Evolutionary conservation across 2,329 filamentous ascomycete genomes (phyloP).

Genomic region (Clonostachys rosea): DNA sequence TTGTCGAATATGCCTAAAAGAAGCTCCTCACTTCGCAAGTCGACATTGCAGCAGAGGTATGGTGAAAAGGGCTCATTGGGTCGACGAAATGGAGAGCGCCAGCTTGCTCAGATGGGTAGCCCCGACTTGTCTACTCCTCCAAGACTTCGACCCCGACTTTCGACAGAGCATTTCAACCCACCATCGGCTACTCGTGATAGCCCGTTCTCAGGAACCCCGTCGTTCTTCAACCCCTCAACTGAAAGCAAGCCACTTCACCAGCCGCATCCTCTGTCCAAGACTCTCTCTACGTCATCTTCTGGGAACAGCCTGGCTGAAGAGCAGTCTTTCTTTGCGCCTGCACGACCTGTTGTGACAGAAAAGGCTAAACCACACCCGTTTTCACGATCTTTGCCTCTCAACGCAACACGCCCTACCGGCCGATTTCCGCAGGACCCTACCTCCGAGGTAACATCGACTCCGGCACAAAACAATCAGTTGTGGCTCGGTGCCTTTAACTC

Average conservation of each 20-base stretch:
- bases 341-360: slow-evolving; percentile 6
- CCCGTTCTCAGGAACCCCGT: slow-evolving; percentile 51
- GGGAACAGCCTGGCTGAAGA: slow-evolving; percentile 74
- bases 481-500: slow-evolving; percentile 86
- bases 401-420: slow-evolving; percentile 25
- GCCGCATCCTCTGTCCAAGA: slow-evolving; percentile 79
- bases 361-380: slow-evolving; percentile 24
- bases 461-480: slow-evolving; percentile 52
- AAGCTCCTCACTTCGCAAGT: slow-evolving; percentile 75
- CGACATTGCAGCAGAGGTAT: slow-evolving; percentile 81
- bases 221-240: slow-evolving; percentile 13
- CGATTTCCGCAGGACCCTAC: slow-evolving; percentile 19
- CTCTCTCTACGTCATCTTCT: slow-evolving; percentile 83
- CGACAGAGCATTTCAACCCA: slow-evolving; percentile 72
- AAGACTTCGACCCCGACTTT: slow-evolving; percentile 68
- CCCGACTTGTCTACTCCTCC: slow-evolving; percentile 54
- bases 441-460: slow-evolving; percentile 30
- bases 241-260: slow-evolving; percentile 41
- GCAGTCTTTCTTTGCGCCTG: slow-evolving; percentile 30
- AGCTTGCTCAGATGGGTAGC: slow-evolving; percentile 41
- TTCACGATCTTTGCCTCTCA: slow-evolving; percentile 30
- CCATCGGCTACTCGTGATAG: slow-evolving; percentile 56
- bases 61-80: slow-evolving; percentile 63
- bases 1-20: slow-evolving; percentile 57
- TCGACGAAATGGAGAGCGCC: slow-evolving; percentile 51